Evolutionary conservation across 306 rosid species (phyloP), one percentile per base, ranked within the genome.

Genomic region (Trifolium pratense): DNA sequence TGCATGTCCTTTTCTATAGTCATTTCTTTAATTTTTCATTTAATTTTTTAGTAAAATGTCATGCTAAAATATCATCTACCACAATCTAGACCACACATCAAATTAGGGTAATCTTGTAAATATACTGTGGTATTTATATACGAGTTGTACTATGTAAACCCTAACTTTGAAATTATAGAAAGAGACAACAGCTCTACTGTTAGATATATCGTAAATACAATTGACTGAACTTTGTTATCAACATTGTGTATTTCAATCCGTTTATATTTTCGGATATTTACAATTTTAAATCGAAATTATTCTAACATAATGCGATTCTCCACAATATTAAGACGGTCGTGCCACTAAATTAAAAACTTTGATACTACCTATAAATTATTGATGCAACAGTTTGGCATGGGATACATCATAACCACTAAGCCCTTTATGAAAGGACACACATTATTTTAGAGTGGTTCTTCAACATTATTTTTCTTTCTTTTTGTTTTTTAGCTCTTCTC

Each of bases 401-500:
- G 74, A 70, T 71, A 73, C 71, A 76, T 67, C 48, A 37, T 62
- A 68, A 45, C 71, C 79, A 76, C 71, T 80, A 72, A 79, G 62
- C 63, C n/a, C 55, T 61, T 20, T 31, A 56, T 69, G 26, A 23
- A 66, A 67, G 70, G 57, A 83, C 86, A 75, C 52, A 16, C 7
- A 63, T 69, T 63, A 63, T 69, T 75, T 69, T 16, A 42, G 31
- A 18, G 34, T 64, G 53, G 20, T 70, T 62, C 39, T 40, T 65
- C 21, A 9, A 49, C 13, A 26, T 62, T 34, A 21, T 16, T 14
- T 18, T 52, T 51, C 8, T 70, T 70, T 16, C 58, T 31, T 40
- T 62, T 20, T 75, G 42, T 20, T 52, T 55, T 31, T 18, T 39
- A 5, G 0, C 18, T 39, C 10, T n/a, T 60, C 1, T 63, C 7